Base-by-base conservation (phyloP, 2,329 filamentous ascomycete genomes). In the Penicillium concentricum region DNA sequence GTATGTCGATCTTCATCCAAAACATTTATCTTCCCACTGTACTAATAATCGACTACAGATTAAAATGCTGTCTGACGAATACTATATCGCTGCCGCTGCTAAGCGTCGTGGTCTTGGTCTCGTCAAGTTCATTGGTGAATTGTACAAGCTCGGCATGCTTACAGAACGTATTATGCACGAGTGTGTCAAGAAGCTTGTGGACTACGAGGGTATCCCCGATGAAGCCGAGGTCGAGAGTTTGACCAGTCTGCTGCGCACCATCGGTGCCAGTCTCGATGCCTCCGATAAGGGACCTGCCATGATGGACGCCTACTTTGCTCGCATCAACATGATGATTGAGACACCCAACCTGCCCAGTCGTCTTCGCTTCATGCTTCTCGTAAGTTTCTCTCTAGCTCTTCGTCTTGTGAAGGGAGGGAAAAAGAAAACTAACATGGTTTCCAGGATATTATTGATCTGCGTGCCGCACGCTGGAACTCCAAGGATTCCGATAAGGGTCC, bases 91-190 rank as follows among this genome's bases (percentile, higher is more conserved):
- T 39, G 93, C 92, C 48, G 92, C 93, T 56, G 92, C 92, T 70
- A 99, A 99, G 83, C 88, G 94, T 78, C 90, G 92, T 76, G 94
- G 94, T 79, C 89, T 99, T 63, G 94, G 94, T 87, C 85, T 99
- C 22, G 93, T 99, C 62, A 93, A 97, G 78, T 99, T 99, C 79
- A 99, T 99, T 72, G 94, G 94, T 81, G 94, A 99, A 79, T 86
- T 99, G 44, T 99, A 96, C 86, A 99, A 97, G 83, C 87, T 99
- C 59, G 88, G 89, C 74, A 99, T 99, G 94, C 84, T 99, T 76
- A 99, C 94, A 60, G 91, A 97, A 76, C 90, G 93, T 74, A 99
- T 99, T 78, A 99, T 99, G 94, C 93, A 99, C 81, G 91, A 97
- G 78, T 99, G 94, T 84, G 92, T 99, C 28, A 88, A 92, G 80